These are phyloP conservation scores for Taiozyma sp. DNA, from an alignment of 1,139 yeast species.

Conservation along the genomic window DNA sequence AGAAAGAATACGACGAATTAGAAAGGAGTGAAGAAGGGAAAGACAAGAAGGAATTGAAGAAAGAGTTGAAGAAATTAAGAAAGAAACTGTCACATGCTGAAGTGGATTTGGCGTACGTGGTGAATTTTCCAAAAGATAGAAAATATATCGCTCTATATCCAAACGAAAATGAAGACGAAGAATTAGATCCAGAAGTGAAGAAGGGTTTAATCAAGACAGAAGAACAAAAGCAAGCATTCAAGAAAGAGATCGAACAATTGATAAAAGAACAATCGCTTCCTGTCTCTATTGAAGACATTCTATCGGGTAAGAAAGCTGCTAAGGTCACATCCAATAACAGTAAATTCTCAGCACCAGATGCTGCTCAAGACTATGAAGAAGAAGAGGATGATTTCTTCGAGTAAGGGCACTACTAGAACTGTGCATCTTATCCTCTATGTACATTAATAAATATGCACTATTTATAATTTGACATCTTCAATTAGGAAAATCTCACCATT, in stretches of 20 bases:
- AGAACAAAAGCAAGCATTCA: conserved; percentile 42
- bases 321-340: conserved; percentile 8
- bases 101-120: conserved; percentile 71
- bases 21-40: conserved; percentile 6
- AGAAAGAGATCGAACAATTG: conserved; percentile 46
- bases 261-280: conserved; percentile 51
- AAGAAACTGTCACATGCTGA: conserved; percentile 54
- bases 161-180: conserved; percentile 24
- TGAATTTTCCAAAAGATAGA: conserved; percentile 71
- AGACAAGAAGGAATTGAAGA: conserved; percentile 38
- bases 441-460: not conserved
- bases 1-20: conserved; percentile 33
- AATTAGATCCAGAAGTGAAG: conserved; percentile 14
- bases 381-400: conserved; percentile 49
- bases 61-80: conserved; percentile 42
- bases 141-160: conserved; percentile 83
- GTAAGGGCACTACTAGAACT: conserved; percentile 14
- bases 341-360: conserved; percentile 14
- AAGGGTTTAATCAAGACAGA: conserved; percentile 36
- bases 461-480: conserved; percentile 23
- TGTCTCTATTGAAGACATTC: conserved; percentile 52
- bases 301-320: conserved; percentile 39
- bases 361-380: conserved; percentile 21
- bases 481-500: conserved; percentile 61
- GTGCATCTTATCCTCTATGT: conserved; percentile 6